Base-by-base conservation (phyloP, 495 filamentous ascomycete species). In the Penicillium pancosmium region DNA sequence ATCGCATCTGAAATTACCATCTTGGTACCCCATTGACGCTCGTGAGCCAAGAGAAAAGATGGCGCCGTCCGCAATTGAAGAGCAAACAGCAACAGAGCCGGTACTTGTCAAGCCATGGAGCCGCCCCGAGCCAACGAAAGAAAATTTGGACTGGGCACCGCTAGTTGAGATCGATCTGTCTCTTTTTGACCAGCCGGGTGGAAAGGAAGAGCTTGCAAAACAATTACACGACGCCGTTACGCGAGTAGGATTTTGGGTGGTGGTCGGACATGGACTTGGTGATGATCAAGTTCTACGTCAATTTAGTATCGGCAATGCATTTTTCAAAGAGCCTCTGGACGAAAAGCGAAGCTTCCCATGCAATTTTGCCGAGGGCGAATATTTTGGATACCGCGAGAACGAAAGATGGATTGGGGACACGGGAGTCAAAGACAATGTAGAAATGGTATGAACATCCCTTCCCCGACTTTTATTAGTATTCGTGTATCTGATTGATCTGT, bases 191-290 rank as follows among this genome's bases (percentile, higher is more conserved):
- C 44, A 72, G 31, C 78, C 79, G 1, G 81, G 81, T 18, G 82
- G 82, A 13, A 84, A 84, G 57, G 65, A 84, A 56, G 67, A 75
- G 36, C 68, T 86, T 4, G 82, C 81, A 6, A 72, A 75, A 25
- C 81, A 84, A 60, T 72, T 86, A 2, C 72, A 82, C 50, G 75
- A 85, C 53, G 83, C 83, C 0, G 78, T 83, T 7, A 75, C 78
- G 4, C 64, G 77, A n/a, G 76, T 82, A 49, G 80, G 79, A 0
- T 72, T 72, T 40, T 72, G 67, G 65, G 65, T 68, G 5, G 70
- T 73, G 1, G 62, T 67, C 34, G 68, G 65, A 31, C 63, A 69
- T 50, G 75, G 75, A 27, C 54, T 78, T 4, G 60, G 62, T 35
- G 73, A 78, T 31, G 72, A 75, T 16, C 70, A 63, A 18, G 69